Evolutionary conservation across 306 rosid species (phyloP), one percentile per base, ranked within the genome.

Genomic region (Vigna hirtella): DNA sequence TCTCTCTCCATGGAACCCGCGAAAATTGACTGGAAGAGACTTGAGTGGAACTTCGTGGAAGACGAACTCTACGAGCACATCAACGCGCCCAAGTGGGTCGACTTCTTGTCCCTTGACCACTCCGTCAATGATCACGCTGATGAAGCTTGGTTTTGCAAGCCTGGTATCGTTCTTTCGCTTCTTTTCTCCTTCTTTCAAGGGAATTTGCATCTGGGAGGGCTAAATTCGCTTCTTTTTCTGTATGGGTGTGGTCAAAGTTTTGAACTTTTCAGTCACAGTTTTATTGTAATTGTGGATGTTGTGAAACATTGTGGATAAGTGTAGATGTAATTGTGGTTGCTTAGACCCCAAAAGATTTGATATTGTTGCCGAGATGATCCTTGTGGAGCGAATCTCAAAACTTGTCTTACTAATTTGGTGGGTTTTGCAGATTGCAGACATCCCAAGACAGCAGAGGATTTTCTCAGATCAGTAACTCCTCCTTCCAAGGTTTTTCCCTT

Each of bases 51-150:
- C 45, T 96, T 93, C 79, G 91, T 83, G 0, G 96, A 88, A 76
- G 99, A 96, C 57, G 88, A 88, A 34, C 77, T 83, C 15, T 96
- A 82, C 82, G 99, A 96, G 77, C 84, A 93, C 81, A 87, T 96
- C 40, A 91, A 91, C 71, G 99, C 99, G 5, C 99, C 99, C 64
- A 91, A 93, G 70, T 96, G 93, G 93, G 85, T 96, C 69, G 99
- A 96, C 80, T 93, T 96, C 90, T 87, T 83, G 86, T 80, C 92
- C 70, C 83, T 86, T 8, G 84, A 82, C 30, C 53, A 73, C 3
- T 58, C 78, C 28, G 43, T 62, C 26, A 0, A 51, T 17, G 16
- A 43, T 24, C 81, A 70, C 1, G 94, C 91, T 24, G 93, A 90
- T 11, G 93, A 96, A 22, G 89, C 90, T 76, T 96, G 96, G 97